Evolutionary conservation across 805 yeast genomes (phyloP).

Genomic region (Teunomyces atbi): DNA sequence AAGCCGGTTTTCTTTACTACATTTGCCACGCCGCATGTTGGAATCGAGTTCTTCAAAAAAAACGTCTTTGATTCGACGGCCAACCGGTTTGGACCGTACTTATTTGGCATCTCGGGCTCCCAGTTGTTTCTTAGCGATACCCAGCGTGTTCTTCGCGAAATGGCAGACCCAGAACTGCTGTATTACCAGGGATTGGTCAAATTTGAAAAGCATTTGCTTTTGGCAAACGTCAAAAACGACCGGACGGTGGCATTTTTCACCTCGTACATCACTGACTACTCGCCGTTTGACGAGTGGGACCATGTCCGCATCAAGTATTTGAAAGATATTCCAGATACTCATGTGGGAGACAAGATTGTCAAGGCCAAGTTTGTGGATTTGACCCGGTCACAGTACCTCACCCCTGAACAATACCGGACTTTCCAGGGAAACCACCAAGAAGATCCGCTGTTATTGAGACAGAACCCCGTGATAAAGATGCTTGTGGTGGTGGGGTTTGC

Average conservation of each 20-base stretch:
- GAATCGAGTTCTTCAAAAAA: conserved; percentile 36
- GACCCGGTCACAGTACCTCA: conserved; percentile 22
- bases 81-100: conserved; percentile 30
- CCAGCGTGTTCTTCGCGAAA: conserved; percentile 44
- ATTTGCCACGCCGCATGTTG: conserved; percentile 47
- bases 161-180: conserved; percentile 51
- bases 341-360: conserved; percentile 36
- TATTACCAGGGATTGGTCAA: conserved; percentile 54
- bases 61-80: conserved; percentile 31
- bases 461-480: conserved; percentile 23
- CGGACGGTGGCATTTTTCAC: conserved; percentile 88
- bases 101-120: conserved; percentile 38
- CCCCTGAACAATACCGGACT: conserved; percentile 11
- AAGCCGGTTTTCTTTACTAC: conserved; percentile 39
- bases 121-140: conserved; percentile 38
- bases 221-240: conserved; percentile 80
- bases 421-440: conserved; percentile 32
- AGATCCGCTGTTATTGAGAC: conserved; percentile 35
- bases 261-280: conserved; percentile 66
- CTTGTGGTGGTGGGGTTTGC: conserved; percentile 24
- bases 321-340: conserved; percentile 41
- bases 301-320: conserved; percentile 47
- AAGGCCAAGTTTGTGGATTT: conserved; percentile 56
- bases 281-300: conserved; percentile 68
- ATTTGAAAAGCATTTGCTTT: conserved; percentile 56